Base-by-base conservation (phyloP, 2,329 filamentous ascomycete genomes). In the Aulographum hederae region DNA sequence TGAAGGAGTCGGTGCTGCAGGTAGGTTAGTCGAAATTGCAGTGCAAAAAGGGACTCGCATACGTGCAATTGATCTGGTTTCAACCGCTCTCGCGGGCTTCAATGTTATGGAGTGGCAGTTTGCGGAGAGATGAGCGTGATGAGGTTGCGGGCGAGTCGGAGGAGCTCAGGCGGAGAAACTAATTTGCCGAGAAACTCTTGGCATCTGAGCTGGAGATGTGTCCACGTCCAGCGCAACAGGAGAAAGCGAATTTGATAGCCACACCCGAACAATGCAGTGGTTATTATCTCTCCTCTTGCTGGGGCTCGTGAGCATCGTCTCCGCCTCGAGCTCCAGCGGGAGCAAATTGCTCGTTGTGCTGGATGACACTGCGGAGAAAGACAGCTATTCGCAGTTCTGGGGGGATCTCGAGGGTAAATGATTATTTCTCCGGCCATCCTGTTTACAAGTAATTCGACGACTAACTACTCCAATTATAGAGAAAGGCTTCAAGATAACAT, bases 311-410 rank as follows among this genome's bases (percentile, higher is more conserved):
- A 33, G 74, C 47, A 60, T 72, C 35, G 78, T 71, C 42, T 69
- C 76, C 52, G 84, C 84, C 35, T 58, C 78, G 46, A 93, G 85
- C 61, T 76, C 74, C 39, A 67, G 72, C 30, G 89, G 86, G 37
- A 70, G 69, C 54, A 70, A 82, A 50, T 57, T 95, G 54, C 64
- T 98, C 47, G 84, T 91, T 38, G 68, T 98, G 36, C 57, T 93
- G 32, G 86, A 95, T 46, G 78, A 92, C 45, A 64, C 72, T 39
- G 66, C 69, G 26, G 81, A 93, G 49, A 82, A 85, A 64, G 69
- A 68, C 43, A 68, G 69, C 42, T 98, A 93, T 57, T 79, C 78
- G 36, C 77, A 74, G 46, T 86, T 95, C 53, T 62, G 84, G 40
- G 67, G 65, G 34, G 78, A 84, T 49, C 54, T 89, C 37, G 63